Evolutionary conservation across 202 grass and related monocot genomes (phyloP).

Genomic region (Musa balbisiana): DNA sequence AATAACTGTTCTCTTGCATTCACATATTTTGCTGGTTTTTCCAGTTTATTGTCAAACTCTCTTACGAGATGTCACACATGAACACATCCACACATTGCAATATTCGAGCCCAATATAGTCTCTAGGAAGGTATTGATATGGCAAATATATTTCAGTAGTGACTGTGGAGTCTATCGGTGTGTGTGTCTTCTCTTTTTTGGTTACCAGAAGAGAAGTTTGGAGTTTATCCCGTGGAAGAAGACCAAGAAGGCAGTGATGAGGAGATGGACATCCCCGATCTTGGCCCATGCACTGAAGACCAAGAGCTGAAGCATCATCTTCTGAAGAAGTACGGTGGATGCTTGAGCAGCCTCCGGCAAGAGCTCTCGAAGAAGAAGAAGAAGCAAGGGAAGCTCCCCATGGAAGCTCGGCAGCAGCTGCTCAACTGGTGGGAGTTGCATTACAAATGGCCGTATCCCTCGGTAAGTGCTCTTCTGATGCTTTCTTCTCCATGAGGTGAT

Average conservation of each 20-base stretch:
- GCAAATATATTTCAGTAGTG: too few species aligned
- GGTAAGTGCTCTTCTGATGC: slow-evolving; percentile 7
- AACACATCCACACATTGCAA: too few species aligned
- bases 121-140: too few species aligned
- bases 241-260: slow-evolving; percentile 24
- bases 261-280: slow-evolving; percentile 18
- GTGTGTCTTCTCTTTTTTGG: neutral
- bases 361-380: slow-evolving; percentile 44
- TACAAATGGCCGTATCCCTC: slow-evolving; percentile 48
- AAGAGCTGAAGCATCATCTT: slow-evolving; percentile 39
- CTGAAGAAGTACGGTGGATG: slow-evolving; percentile 38
- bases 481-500: too few species aligned
- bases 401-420: slow-evolving; percentile 37
- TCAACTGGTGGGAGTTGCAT: slow-evolving; percentile 47
- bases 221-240: slow-evolving; percentile 2
- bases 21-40: too few species aligned
- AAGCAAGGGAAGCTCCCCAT: slow-evolving; percentile 36
- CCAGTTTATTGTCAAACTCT: too few species aligned
- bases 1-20: too few species aligned
- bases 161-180: too few species aligned
- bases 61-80: too few species aligned
- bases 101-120: too few species aligned
- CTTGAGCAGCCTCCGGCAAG: slow-evolving; percentile 35
- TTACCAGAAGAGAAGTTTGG: slow-evolving; percentile 13
- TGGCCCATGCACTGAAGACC: slow-evolving; percentile 20